Evolutionary conservation across 106 monocot species (phyloP).

Genomic region (Dendrobium nobile): DNA sequence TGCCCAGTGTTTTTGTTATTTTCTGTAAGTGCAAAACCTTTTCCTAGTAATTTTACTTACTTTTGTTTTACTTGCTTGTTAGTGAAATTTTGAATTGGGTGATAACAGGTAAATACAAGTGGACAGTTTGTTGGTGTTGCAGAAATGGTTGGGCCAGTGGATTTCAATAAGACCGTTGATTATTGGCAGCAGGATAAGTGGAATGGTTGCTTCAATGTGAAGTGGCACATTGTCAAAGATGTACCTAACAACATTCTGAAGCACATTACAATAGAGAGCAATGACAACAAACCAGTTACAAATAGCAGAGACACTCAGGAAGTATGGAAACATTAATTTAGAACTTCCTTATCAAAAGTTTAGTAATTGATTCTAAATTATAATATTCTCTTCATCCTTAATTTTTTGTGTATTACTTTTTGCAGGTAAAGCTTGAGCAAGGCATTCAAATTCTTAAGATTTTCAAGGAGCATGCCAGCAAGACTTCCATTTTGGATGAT

Average conservation of each 20-base stretch:
- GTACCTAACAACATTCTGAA: slow-evolving; percentile 65
- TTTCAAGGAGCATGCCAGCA: slow-evolving; percentile 76
- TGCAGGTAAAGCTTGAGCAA: slow-evolving; percentile 65
- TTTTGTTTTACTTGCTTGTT: not conserved
- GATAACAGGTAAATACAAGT: slow-evolving; percentile 71
- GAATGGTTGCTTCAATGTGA: slow-evolving; percentile 83
- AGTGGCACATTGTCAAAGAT: slow-evolving; percentile 91
- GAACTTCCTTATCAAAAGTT: not conserved
- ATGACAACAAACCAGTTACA: slow-evolving; percentile 94
- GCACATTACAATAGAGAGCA: slow-evolving; percentile 79
- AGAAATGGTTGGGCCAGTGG: slow-evolving; percentile 77
- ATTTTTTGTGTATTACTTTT: not conserved
- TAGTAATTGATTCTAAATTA: not conserved
- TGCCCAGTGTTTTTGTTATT: slow-evolving; percentile 77
- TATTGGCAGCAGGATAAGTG: slow-evolving; percentile 96
- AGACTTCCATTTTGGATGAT: slow-evolving; percentile 74
- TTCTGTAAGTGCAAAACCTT: slow-evolving; percentile 47
- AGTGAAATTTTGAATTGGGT: not conserved
- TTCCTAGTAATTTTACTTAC: not conserved
- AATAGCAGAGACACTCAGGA: slow-evolving; percentile 89
- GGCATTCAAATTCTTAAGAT: slow-evolving; percentile 73
- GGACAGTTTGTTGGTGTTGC: slow-evolving; percentile 90
- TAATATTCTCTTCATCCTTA: not conserved
- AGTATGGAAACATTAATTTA: slow-evolving; percentile 17
- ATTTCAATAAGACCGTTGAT: slow-evolving; percentile 81